These are phyloP conservation scores for Aspergillaceae sp. DNA, from an alignment of 2,329 filamentous ascomycete species.

Conservation along the genomic window DNA sequence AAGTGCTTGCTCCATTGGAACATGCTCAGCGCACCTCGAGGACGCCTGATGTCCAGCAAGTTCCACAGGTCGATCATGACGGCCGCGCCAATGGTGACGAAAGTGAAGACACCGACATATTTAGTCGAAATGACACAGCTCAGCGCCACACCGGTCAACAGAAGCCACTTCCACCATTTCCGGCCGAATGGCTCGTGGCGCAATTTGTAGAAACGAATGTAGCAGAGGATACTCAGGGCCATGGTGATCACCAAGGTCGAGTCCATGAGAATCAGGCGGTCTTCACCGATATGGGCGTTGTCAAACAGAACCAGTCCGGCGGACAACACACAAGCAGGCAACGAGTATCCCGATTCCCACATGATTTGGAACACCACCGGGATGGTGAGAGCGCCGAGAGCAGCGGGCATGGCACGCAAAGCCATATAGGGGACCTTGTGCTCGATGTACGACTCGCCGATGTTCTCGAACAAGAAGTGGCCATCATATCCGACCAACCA, in stretches of 20 bases:
- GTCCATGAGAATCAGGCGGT: conserved; percentile 86
- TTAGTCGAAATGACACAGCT: conserved; percentile 98
- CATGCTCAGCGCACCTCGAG: conserved; percentile 69
- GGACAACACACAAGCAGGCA: conserved; percentile 83
- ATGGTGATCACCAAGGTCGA: conserved; percentile 91
- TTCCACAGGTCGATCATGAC: conserved; percentile 94
- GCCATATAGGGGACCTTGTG: conserved; percentile 98
- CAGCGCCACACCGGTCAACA: conserved; percentile 85
- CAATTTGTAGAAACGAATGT: conserved; percentile 96
- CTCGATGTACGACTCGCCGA: conserved; percentile 92
- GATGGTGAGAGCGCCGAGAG: conserved; percentile 85
- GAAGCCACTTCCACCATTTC: conserved; percentile 99
- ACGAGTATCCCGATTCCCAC: conserved; percentile 98
- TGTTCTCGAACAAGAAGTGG: conserved; percentile 97
- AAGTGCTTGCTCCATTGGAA: conserved; percentile 83
- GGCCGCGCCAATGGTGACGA: conserved; percentile 90
- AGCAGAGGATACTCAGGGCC: conserved; percentile 86
- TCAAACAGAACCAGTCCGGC: conserved; percentile 84
- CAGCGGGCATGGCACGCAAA: conserved; percentile 84
- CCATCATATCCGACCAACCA: conserved; percentile 98
- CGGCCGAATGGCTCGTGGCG: conserved; percentile 79
- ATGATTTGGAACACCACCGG: conserved; percentile 94
- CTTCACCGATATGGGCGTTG: conserved; percentile 96
- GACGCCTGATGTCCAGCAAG: conserved; percentile 79
- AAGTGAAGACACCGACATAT: conserved; percentile 94